Base-by-base conservation (phyloP, 352 stramenopile genomes). In the Globisporangium solare region DNA sequence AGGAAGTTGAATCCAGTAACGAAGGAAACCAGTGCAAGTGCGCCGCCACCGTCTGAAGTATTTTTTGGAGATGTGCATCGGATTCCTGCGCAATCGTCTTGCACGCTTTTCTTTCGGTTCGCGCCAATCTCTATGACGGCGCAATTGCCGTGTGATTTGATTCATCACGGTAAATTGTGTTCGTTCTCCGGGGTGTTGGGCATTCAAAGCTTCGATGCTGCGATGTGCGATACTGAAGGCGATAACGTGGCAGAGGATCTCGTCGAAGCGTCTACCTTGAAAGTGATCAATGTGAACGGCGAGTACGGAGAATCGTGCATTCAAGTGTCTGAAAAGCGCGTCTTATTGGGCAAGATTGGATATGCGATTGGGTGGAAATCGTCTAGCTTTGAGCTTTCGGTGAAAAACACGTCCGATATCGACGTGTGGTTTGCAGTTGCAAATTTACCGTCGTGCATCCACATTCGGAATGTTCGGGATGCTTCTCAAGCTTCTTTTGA, bases 291-390 rank as follows among this genome's bases (percentile, higher is more conserved):
- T 27, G 41, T 93, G 18, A 65, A 56, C 17, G 86, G 84, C 4
- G 66, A 53, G 10, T 94, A 88, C 60, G 80, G 80, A 12, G 79
- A 94, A 47, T 71, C 86, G 6, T 63, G 51, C 17, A 67, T 95
- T 46, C 56, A 70, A 14, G 67, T 92, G 15, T n/a, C 52, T 15
- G 75, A 91, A 17, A 83, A 72, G 18, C 46, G 50, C 13, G 47
- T 94, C 18, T 72, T 71, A 31, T 63, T 95, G 24, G 86, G 86
- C 42, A 95, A 95, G 54, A 84, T 95, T 56, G 83, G 84, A 2
- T 94, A 92, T 53, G 78, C 73, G 7, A 73, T 88, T 52, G 79
- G 80, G 3, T 93, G 83, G 83, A 81, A 79, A 59, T 76, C 76
- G 14, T 87, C 74, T 0, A 66, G 53, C 15, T 95, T 95, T 59